Percentiles rank a stretch among this genome's conserved stretches.
Conservation (phyloP, 2,329 filamentous ascomycete genomes). For the Penicillium sp. region DNA sequence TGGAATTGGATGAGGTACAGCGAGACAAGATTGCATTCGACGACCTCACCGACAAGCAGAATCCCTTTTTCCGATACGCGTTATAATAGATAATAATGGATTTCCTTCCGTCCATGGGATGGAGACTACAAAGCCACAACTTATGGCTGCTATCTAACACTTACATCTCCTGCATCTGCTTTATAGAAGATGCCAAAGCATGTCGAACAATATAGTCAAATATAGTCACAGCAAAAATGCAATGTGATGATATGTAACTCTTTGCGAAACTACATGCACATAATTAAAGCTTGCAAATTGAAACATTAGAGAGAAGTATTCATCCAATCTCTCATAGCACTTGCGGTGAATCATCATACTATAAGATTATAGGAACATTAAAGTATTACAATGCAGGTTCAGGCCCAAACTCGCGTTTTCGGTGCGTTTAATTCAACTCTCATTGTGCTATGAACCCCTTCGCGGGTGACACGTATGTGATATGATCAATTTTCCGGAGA, state of each 20-base stretch:
- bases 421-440: too few relatives aligned
- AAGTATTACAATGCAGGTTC: neutral
- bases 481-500: neutral
- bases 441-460: neutral
- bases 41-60: conserved; percentile 67
- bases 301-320: neutral
- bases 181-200: neutral
- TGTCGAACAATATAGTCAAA: neutral
- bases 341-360: neutral
- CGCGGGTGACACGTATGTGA: neutral
- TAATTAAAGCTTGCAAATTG: neutral
- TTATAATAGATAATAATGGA: conserved; percentile 29
- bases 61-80: conserved; percentile 64
- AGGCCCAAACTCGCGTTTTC: neutral
- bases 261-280: neutral
- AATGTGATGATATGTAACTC: neutral
- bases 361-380: neutral
- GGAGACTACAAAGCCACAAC: neutral
- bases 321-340: neutral
- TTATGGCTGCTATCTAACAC: neutral
- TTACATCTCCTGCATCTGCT: neutral
- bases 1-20: conserved; percentile 58
- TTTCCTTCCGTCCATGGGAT: neutral
- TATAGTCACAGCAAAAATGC: neutral
- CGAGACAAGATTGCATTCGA: conserved; percentile 64